phyloP scores from a whole-genome alignment of 2,329 filamentous ascomycete species.

The Xylariaceae sp. region DNA sequence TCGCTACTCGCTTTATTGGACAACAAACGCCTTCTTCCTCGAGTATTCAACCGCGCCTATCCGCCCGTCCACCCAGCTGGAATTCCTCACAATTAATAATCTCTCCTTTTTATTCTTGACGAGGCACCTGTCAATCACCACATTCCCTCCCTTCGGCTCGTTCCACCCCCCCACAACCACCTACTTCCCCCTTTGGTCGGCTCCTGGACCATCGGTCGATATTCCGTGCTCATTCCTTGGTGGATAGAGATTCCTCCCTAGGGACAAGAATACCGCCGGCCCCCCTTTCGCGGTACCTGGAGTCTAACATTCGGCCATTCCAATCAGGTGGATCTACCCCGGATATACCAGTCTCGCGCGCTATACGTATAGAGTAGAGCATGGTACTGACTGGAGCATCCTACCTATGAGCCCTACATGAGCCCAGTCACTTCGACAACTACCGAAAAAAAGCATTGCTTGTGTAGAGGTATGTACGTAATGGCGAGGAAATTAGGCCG shows the following conservation, averaged over 20 bases:
- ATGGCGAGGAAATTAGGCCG: neutral
- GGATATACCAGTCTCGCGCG: slow-evolving; percentile 34
- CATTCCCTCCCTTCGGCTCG: slow-evolving; percentile 26
- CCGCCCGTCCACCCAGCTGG: slow-evolving; percentile 21
- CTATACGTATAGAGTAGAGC: slow-evolving; percentile 32
- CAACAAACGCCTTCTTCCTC: slow-evolving; percentile 27
- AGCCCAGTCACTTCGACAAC: slow-evolving; percentile 30
- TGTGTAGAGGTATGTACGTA: slow-evolving; percentile 37
- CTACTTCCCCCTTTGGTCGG: slow-evolving; percentile 16
- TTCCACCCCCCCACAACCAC: slow-evolving; percentile 16
- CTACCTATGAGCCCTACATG: slow-evolving; percentile 34
- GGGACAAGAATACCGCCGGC: slow-evolving; percentile 27
- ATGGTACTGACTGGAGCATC: slow-evolving; percentile 35
- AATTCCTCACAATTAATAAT: slow-evolving; percentile 32
- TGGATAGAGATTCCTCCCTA: slow-evolving; percentile 24
- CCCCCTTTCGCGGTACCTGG: slow-evolving; percentile 32
- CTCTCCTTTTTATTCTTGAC: slow-evolving; percentile 19
- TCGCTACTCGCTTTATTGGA: slow-evolving; percentile 28
- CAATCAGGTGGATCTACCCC: slow-evolving; percentile 33
- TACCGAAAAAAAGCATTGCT: slow-evolving; percentile 33
- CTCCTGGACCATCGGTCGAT: slow-evolving; percentile 14
- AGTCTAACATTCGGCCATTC: slow-evolving; percentile 35
- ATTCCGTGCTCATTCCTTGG: slow-evolving; percentile 30
- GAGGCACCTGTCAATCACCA: slow-evolving; percentile 31
- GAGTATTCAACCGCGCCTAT: slow-evolving; percentile 20